Evolutionary conservation across 306 rosid species (phyloP).

Genomic region (Sicyos baderoa): DNA sequence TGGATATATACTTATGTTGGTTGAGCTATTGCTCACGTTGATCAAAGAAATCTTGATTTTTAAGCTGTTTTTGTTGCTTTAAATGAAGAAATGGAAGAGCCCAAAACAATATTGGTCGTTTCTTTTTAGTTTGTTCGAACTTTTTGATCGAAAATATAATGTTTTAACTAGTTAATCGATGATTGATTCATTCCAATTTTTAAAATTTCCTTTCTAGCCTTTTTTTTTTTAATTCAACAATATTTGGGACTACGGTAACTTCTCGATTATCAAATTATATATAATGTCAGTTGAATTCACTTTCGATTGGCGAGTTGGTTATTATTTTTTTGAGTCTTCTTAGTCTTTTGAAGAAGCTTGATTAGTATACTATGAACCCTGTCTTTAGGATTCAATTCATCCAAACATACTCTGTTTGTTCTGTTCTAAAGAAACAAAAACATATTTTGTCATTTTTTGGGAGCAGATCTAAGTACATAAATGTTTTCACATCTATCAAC

Average conservation of each 20-base stretch:
- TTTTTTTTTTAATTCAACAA: too few species aligned
- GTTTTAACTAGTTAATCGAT: not conserved
- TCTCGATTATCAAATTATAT: too few species aligned
- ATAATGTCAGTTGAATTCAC: too few species aligned
- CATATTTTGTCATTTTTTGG: slow-evolving; percentile 5
- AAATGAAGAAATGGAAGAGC: not conserved
- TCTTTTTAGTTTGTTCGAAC: not conserved
- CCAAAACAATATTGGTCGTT: not conserved
- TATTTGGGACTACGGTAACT: too few species aligned
- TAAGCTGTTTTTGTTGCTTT: not conserved
- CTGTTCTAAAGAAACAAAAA: not conserved
- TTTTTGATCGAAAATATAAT: not conserved
- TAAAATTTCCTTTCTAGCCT: not conserved
- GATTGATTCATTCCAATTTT: too few species aligned
- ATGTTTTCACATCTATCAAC: not conserved
- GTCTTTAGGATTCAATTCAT: not conserved
- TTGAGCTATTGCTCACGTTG: too few species aligned
- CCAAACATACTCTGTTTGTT: slow-evolving; percentile 1
- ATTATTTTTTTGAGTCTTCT: not conserved
- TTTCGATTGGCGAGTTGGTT: not conserved
- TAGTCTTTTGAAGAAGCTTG: not conserved
- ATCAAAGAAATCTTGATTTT: not conserved
- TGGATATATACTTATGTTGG: too few species aligned
- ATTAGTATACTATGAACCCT: not conserved
- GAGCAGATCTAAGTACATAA: not conserved